phyloP scores from a whole-genome alignment of 1,284 basidiomycete genomes.

The Austroboletus novae-zelandiae region DNA sequence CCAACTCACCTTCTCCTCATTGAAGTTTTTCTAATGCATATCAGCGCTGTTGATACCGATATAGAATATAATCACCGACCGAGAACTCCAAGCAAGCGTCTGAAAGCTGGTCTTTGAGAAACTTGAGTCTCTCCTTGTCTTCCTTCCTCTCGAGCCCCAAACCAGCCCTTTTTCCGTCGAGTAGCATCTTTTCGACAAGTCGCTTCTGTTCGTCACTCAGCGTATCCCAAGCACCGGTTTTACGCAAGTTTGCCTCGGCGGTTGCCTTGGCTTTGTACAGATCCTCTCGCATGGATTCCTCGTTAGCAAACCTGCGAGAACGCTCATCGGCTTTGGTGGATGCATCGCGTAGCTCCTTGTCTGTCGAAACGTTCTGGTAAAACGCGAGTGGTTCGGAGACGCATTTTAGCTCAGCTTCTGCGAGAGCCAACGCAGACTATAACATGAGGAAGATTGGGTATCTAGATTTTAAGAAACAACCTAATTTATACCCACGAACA shows the following conservation, averaged over 20 bases:
- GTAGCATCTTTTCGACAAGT: constrained; percentile 73
- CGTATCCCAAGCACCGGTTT: constrained; percentile 50
- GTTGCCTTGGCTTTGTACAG: constrained; percentile 69
- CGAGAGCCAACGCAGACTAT: constrained; percentile 52
- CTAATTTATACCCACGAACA: constrained; percentile 52
- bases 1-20: constrained; percentile 70
- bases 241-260: constrained; percentile 66
- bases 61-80: constrained; percentile 40
- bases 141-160: constrained; percentile 67
- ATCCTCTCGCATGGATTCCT: constrained; percentile 74
- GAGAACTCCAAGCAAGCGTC: constrained; percentile 71
- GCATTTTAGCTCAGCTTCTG: constrained; percentile 54
- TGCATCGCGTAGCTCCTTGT: constrained; percentile 71
- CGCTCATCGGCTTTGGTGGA: constrained; percentile 70
- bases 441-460: too few relatives aligned
- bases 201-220: constrained; percentile 67
- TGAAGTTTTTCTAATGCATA: constrained; percentile 70
- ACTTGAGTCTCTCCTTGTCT: constrained; percentile 49
- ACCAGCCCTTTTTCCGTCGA: constrained; percentile 75
- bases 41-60: background rate
- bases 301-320: constrained; percentile 64
- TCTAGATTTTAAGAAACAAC: too few relatives aligned
- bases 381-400: constrained; percentile 63
- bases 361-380: constrained; percentile 76
- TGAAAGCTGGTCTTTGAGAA: constrained; percentile 67